Evolutionary conservation across 176 grass and related monocot genomes (phyloP), one percentile per base, ranked within the genome.

Genomic region (Musa schizocarpa): DNA sequence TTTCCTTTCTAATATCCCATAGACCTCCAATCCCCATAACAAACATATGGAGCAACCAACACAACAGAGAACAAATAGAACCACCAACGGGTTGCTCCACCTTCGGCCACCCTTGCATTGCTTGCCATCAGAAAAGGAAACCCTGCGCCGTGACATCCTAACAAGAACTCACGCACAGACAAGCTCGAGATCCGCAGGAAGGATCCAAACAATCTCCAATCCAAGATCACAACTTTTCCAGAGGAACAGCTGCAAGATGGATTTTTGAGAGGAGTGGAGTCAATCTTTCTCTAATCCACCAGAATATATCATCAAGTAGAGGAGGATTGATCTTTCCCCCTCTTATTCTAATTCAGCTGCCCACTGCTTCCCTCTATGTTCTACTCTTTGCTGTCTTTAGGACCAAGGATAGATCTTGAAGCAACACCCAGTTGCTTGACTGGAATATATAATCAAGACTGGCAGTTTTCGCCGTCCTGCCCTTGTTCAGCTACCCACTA

Each of bases 21-120:
- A 66, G 52, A 70, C 64, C 23, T 57, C 69, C 9, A 27, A 61
- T 58, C 27, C 73, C 73, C 20, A 77, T 24, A 75, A 82, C 6
- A 73, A 52, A 66, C 65, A 68, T 48, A 69, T 50, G 43, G 65
- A 70, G 17, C 64, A 53, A 69, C 53, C 21, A 52, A 58, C 51
- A 52, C 77, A 65, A 58, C 68, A n/a, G 49, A 86, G 69, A 80
- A 92, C 64, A 82, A 79, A 81, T 71, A 69, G 20, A 75, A 57
- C 3, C 27, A 56, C 23, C 65, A 78, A n/a, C 68, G 43, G 29
- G 78, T 21, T 49, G 56, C 77, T 84, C 63, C 71, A 82, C 70
- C 78, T 79, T 51, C 70, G 78, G 63, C 78, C 81, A 16, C 74
- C 59, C 50, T 81, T 69, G 23, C 68, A 77, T 68, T 81, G 24